A percentile compares a stretch with the other conserved stretches of the same genome.
phyloP scores from a whole-genome alignment of 345 rosid species.

The Gossypium herbaceum region DNA sequence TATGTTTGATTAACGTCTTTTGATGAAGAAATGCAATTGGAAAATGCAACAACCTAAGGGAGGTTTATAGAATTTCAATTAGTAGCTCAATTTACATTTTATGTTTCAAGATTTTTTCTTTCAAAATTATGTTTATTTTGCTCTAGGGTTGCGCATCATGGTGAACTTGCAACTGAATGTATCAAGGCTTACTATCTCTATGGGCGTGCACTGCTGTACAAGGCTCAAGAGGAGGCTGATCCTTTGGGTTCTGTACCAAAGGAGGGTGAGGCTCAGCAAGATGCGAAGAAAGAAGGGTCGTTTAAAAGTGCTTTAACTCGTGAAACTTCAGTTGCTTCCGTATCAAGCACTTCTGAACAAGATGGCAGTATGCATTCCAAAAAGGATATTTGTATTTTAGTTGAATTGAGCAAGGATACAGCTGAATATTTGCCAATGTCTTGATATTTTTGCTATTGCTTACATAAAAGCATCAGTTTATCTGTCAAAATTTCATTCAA shows the following conservation, averaged over 20 bases:
- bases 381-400: neutral
- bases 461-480: neutral
- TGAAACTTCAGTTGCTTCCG: conserved; percentile 49
- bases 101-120: neutral
- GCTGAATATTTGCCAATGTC: neutral
- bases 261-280: conserved; percentile 43
- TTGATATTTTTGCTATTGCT: neutral
- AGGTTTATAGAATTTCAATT: neutral
- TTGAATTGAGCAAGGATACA: neutral
- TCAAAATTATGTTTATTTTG: conserved; percentile 4
- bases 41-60: neutral
- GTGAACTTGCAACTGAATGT: conserved; percentile 75
- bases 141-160: conserved; percentile 63
- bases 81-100: conserved; percentile 1
- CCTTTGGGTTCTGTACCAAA: conserved; percentile 78
- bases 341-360: conserved; percentile 43
- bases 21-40: neutral
- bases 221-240: conserved; percentile 96
- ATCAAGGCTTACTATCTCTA: conserved; percentile 71
- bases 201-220: conserved; percentile 74
- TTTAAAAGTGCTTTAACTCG: conserved; percentile 35
- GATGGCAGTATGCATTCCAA: conserved; percentile 10
- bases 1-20: neutral
- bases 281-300: conserved; percentile 41
- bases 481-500: neutral